Base-by-base conservation (phyloP, 495 filamentous ascomycete species). In the Tuber brumale region DNA sequence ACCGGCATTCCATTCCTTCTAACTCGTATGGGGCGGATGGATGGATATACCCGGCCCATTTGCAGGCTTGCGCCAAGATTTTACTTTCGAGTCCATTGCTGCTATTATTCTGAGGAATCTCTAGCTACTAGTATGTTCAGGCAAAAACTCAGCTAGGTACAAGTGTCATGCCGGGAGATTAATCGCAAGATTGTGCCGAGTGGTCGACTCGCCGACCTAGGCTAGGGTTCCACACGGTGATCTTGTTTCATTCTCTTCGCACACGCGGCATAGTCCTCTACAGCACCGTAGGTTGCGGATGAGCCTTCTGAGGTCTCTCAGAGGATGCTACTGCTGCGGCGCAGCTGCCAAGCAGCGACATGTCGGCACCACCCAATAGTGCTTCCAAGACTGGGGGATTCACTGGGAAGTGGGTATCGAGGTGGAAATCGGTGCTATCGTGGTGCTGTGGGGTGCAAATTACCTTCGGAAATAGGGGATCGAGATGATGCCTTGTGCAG, bases 361-460 rank as follows among this genome's bases (percentile, higher is more conserved):
- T 77, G 45, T 73, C 35, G 41, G 75, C 45, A 51, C 42, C 45
- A 70, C 72, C 23, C 75, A 76, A 45, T 43, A 72, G 71, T 41
- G 61, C 73, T 72, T 70, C 69, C 61, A 48, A 66, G 71, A 45
- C 46, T 74, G 21, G 66, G 77, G 66, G 46, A 69, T 66, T 74
- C 35, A 31, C 61, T 72, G 45, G 71, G 76, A 16, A 51, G 45
- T 19, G 51, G 51, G 69, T 42, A 23, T 39, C 46, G 27, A 45
- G n/a, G 43, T 27, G 48, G 61, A 71, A 74, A 66, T 66, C 5
- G 14, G 57, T 31, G 5, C 31, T 8, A 8, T 66, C 27, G 5
- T 66, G 5, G 14, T 31, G 57, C 57, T 19, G 8, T 66, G 57
- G 27, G 23, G 27, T 66, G 57, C 57, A 16, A 35, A 66, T 66